Evolutionary conservation across 2,329 filamentous ascomycete genomes (phyloP).

Genomic region (Penicillium sumatraense): DNA sequence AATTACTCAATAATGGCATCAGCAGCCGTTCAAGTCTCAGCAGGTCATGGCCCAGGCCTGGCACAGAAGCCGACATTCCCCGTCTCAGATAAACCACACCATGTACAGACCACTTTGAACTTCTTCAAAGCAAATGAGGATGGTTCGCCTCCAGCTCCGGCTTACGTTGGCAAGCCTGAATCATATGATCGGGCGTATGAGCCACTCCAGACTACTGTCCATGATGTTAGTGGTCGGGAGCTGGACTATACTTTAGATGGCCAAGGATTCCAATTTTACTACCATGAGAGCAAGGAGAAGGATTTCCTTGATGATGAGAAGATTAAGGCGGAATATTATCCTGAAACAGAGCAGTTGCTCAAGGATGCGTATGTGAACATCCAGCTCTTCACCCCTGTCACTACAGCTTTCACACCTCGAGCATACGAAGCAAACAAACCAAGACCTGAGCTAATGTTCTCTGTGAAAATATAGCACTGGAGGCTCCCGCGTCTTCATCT

Average conservation of each 20-base stretch:
- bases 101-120: slow-evolving; percentile 51
- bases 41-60: slow-evolving; percentile 11
- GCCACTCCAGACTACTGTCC: slow-evolving; percentile 43
- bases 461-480: slow-evolving; percentile 44
- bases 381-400: neutral
- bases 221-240: slow-evolving; percentile 49
- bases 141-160: slow-evolving; percentile 47
- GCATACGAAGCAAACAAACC: neutral
- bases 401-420: neutral
- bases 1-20: slow-evolving; percentile 31
- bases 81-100: slow-evolving; percentile 31
- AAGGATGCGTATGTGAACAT: slow-evolving; percentile 42
- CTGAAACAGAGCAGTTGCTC: slow-evolving; percentile 52
- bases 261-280: slow-evolving; percentile 52
- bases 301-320: slow-evolving; percentile 48
- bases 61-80: slow-evolving; percentile 18
- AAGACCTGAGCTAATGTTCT: no score
- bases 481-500: slow-evolving; percentile 52
- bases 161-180: slow-evolving; percentile 41
- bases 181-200: slow-evolving; percentile 49
- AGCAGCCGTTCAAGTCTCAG: slow-evolving; percentile 32
- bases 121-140: slow-evolving; percentile 52
- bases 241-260: slow-evolving; percentile 51
- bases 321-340: slow-evolving; percentile 51
- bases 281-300: slow-evolving; percentile 44